These are phyloP conservation scores for Coniochaeta sp. DNA, from an alignment of 2,329 filamentous ascomycete genomes.

Conservation along the genomic window DNA sequence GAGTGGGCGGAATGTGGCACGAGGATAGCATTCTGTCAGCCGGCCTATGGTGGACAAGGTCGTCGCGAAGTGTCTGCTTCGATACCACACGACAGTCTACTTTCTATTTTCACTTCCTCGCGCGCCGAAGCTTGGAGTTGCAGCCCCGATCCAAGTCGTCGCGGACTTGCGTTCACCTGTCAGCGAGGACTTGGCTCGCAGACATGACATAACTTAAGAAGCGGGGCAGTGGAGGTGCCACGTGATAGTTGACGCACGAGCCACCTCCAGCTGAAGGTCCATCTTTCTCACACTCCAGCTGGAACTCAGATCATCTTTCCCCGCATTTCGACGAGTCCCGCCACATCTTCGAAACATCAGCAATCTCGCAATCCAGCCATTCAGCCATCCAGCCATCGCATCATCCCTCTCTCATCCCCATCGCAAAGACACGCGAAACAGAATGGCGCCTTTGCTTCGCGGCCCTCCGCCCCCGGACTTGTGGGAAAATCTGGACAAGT, in stretches of 20 bases:
- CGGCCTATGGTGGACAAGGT: background rate
- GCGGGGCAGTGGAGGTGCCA: background rate
- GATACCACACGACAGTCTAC: background rate
- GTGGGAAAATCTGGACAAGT: background rate
- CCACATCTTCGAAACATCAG: background rate
- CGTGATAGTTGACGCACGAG: background rate
- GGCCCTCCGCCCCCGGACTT: background rate
- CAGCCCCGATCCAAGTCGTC: too few species aligned
- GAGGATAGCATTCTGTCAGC: background rate
- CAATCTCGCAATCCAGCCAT: background rate
- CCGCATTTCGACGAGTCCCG: background rate
- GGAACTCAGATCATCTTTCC: background rate
- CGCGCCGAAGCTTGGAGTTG: background rate
- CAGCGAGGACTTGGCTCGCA: background rate
- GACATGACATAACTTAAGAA: background rate
- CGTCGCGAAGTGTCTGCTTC: background rate
- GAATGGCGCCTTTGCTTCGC: background rate
- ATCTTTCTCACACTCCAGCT: background rate
- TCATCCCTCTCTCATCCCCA: background rate
- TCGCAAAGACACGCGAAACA: background rate
- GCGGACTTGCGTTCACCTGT: background rate
- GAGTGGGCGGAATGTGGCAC: background rate
- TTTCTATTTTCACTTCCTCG: background rate
- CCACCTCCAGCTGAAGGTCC: background rate
- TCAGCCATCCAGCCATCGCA: background rate